Evolutionary conservation across 2,329 filamentous ascomycete genomes (phyloP).

Genomic region (Aspergillus flavus): DNA sequence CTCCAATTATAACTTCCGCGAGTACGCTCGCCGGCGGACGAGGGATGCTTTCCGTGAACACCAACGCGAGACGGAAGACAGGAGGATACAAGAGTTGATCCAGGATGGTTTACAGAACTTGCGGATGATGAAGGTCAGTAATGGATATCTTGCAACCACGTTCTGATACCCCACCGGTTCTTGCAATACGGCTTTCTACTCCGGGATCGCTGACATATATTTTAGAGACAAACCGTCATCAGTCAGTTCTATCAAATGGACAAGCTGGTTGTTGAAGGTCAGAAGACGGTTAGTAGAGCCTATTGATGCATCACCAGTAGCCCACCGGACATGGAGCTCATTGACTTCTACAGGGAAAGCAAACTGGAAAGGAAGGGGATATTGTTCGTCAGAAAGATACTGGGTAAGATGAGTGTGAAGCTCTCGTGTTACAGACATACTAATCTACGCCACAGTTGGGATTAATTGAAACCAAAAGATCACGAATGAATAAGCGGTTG

Average conservation of each 20-base stretch:
- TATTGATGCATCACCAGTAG: not conserved
- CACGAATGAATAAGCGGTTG: not conserved
- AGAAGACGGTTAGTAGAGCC: conserved; percentile 65
- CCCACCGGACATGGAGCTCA: conserved; percentile 5
- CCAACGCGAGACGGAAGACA: conserved; percentile 69
- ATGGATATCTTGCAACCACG: not conserved
- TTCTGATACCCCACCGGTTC: not conserved
- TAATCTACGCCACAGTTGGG: conserved; percentile 29
- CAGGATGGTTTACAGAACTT: conserved; percentile 86
- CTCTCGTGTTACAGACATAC: conserved; percentile 4
- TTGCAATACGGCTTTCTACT: not conserved
- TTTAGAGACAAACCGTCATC: conserved; percentile 88
- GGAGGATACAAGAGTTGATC: conserved; percentile 82
- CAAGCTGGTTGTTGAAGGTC: conserved; percentile 86
- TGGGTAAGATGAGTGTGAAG: conserved; percentile 55
- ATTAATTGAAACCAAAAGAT: conserved; percentile 23
- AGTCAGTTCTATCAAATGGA: conserved; percentile 95
- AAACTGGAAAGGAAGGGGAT: conserved; percentile 66
- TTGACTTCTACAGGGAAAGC: conserved; percentile 28
- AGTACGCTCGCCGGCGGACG: conserved; percentile 90
- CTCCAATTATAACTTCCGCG: conserved; percentile 94
- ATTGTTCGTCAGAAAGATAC: conserved; percentile 77
- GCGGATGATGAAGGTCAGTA: conserved; percentile 82
- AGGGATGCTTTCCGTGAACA: conserved; percentile 88
- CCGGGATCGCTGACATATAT: conserved; percentile 36